These are phyloP conservation scores for Wickerhamiella azyma DNA, from an alignment of 805 yeast species.

Conservation along the genomic window DNA sequence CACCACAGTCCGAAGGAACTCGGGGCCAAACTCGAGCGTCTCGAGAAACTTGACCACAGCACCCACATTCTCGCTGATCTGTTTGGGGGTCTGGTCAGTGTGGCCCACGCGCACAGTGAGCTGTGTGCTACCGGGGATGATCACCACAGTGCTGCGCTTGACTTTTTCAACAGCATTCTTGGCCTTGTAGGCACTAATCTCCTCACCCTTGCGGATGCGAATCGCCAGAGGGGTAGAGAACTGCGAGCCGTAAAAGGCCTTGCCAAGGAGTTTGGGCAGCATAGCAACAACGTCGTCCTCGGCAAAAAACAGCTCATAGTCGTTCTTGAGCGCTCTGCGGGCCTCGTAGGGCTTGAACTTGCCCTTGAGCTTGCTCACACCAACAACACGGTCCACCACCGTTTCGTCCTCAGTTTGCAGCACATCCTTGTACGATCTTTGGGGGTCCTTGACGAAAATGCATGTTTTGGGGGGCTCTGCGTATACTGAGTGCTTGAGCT, in stretches of 20 bases:
- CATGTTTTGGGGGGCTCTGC: constrained; percentile 39
- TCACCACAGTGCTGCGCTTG: constrained; percentile 42
- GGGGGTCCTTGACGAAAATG: constrained; percentile 58
- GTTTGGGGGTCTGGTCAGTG: constrained; percentile 31
- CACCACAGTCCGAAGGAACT: constrained; percentile 30
- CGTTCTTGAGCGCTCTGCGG: constrained; percentile 55
- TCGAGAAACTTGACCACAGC: constrained; percentile 38
- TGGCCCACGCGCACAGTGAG: constrained; percentile 56
- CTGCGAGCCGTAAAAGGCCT: constrained; percentile 54
- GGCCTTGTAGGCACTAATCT: constrained; percentile 39
- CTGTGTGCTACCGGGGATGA: constrained; percentile 62
- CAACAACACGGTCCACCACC: constrained; percentile 37
- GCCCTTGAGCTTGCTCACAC: constrained; percentile 59
- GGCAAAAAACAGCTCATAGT: constrained; percentile 64
- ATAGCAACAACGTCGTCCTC: constrained; percentile 72
- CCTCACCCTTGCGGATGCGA: constrained; percentile 20
- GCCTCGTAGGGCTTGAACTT: constrained; percentile 82
- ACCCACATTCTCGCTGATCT: constrained; percentile 47
- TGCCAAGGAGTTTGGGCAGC: constrained; percentile 74
- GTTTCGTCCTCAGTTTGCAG: constrained; percentile 18
- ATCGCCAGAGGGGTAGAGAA: constrained; percentile 55
- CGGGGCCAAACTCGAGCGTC: constrained; percentile 12
- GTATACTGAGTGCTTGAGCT: constrained; percentile 34
- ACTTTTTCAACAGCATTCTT: constrained; percentile 46
- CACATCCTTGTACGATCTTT: constrained; percentile 29